Evolutionary conservation across 1,284 basidiomycete genomes (phyloP).

Genomic region (Boletus sp.): DNA sequence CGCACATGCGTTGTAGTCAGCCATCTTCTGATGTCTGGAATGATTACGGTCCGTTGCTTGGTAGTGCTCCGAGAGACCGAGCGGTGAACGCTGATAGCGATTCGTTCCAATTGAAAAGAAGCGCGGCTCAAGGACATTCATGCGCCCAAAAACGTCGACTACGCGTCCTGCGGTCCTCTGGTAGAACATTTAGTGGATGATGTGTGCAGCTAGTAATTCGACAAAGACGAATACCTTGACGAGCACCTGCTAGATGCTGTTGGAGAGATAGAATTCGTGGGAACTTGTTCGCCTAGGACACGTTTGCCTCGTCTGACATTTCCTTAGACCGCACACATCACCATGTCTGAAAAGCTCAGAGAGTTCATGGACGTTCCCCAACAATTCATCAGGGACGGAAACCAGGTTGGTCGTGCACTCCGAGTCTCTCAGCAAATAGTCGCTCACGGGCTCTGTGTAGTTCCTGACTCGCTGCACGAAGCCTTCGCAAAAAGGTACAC

Average conservation of each 20-base stretch:
- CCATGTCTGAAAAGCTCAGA: constrained; percentile 86
- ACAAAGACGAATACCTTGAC: constrained; percentile 15
- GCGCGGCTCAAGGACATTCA: constrained; percentile 48
- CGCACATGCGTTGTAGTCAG: constrained; percentile 15
- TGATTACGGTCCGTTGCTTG: constrained; percentile 8
- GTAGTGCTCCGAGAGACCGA: constrained; percentile 11
- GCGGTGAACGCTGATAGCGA: constrained; percentile 26
- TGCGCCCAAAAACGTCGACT: constrained; percentile 32
- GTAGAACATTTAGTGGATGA: constrained; percentile 5
- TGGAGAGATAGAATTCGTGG: constrained; percentile 16
- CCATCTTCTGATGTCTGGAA: constrained; percentile 23
- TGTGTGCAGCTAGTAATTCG: neutral
- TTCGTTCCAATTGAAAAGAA: constrained; percentile 29
- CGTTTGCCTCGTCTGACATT: constrained; percentile 17
- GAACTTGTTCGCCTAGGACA: constrained; percentile 21
- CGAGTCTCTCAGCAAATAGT: neutral
- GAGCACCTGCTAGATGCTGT: neutral
- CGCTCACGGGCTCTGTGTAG: constrained; percentile 41
- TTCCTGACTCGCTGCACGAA: constrained; percentile 98
- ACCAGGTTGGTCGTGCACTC: constrained; percentile 59
- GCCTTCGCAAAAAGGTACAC: constrained; percentile 86
- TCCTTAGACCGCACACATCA: constrained; percentile 27
- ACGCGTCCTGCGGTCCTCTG: constrained; percentile 9
- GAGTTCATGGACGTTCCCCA: constrained; percentile 92
- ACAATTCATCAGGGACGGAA: constrained; percentile 90